Evolutionary conservation across 2,329 filamentous ascomycete genomes (phyloP), one percentile per base, ranked within the genome.

Genomic region (Xylariaceae sp.): DNA sequence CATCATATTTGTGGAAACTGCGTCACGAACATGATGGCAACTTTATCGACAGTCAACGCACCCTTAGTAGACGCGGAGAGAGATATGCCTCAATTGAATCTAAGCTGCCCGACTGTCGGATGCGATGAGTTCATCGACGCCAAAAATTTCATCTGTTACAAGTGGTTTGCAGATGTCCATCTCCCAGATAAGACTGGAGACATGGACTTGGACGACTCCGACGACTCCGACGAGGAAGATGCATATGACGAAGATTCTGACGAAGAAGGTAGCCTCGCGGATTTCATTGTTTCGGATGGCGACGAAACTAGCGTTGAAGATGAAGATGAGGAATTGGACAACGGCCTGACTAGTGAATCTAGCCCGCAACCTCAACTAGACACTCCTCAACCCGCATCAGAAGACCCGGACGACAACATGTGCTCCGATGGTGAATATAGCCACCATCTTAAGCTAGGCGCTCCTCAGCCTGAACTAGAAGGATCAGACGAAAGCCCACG

Each of bases 1-100:
- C 67, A 69, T 44, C 44, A 60, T 18, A 37, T 69, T 6, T 70
- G 68, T 18, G 53, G 56, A 0, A 49, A 50, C 26, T 69, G 67
- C 40, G 68, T 68, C 47, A 62, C 63, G 2, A 59, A 51, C 4
- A 54, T 61, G 50, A 59, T 63, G 44, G 49, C 26, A 50, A 51
- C 39, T n/a, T n/a, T n/a, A n/a, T n/a, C n/a, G n/a, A n/a, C n/a
- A n/a, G n/a, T n/a, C n/a, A n/a, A n/a, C n/a, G n/a, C n/a, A n/a
- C n/a, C n/a, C n/a, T n/a, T n/a, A n/a, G n/a, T n/a, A n/a, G n/a
- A n/a, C n/a, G n/a, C n/a, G 55, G 30, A 1, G 50, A 30, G 10
- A 30, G n/a, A n/a, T n/a, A 54, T 16, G 26, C 41, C n/a, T 41
- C 54, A 3, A n/a, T 53, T 45, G 37, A 39, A n/a, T n/a, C n/a